Evolutionary conservation across 441 rosid genomes (phyloP), one percentile per base, ranked within the genome.

Genomic region (Eruca vesicaria): DNA sequence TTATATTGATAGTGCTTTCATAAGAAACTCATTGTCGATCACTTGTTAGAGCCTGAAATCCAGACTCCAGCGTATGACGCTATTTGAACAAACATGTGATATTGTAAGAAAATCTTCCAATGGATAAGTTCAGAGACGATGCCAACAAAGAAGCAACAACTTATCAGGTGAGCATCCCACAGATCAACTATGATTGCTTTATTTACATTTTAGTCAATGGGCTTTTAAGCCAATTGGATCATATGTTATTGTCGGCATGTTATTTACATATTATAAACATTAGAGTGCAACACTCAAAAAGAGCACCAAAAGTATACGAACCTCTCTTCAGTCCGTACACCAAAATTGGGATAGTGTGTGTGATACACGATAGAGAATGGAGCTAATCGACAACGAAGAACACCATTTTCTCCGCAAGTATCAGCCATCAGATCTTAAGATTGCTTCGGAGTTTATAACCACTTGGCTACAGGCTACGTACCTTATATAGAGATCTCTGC

Each of bases 401-500:
- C 87, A 81, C 52, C 81, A 86, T 11, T 96, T 96, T 73, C 94
- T 88, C 14, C 67, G 69, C 20, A 83, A 75, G 12, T 91, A 89
- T 81, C 83, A 81, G 59, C 83, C 84, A 19, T 82, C 90, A 33
- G 99, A 92, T 53, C 97, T 90, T 18, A 84, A 72, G 58, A 81
- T 88, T 78, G 94, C 94, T 14, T 88, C 97, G 56, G 98, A 94
- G 80, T 94, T 92, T 77, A 76, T 94, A 23, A 75, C 80, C 20
- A 85, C 80, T 0, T 94, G 97, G 99, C 86, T 87, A 4, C 98
- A 94, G 97, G 99, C 86, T 87, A 4, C 98, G 94, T 65, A 92
- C 85, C 55, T 94, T 94, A 69, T 50, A 75, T 83, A 74, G 96
- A 85, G 18, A 43, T 83, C 93, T 92, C 75, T 94, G 98, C 83